Conservation (phyloP, 1,139 yeast species). For the Yamadazyma sp. region DNA sequence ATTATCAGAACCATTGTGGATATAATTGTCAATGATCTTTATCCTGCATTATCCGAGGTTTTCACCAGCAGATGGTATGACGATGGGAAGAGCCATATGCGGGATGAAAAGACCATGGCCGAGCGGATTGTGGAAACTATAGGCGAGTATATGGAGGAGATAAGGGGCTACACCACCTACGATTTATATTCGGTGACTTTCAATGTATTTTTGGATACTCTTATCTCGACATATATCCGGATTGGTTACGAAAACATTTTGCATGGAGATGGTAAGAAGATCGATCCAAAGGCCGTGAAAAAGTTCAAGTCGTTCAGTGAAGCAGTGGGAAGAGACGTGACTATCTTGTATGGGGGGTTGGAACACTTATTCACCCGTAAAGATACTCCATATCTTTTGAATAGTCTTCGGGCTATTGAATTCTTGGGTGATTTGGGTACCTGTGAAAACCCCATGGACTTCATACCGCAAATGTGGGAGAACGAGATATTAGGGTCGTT, state of each 20-base stretch:
- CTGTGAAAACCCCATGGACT: slow-evolving; percentile 47
- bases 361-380: slow-evolving; percentile 48
- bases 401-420: slow-evolving; percentile 57
- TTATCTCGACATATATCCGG: slow-evolving; percentile 45
- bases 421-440: slow-evolving; percentile 68
- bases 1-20: slow-evolving; percentile 63
- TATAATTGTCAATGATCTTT: slow-evolving; percentile 69
- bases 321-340: slow-evolving; percentile 59
- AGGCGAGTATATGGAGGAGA: slow-evolving; percentile 71
- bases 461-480: slow-evolving; percentile 59
- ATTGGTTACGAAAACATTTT: slow-evolving; percentile 47
- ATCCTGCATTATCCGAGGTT: slow-evolving; percentile 42
- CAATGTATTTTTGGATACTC: slow-evolving; percentile 40
- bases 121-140: slow-evolving; percentile 68
- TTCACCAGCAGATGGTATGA: slow-evolving; percentile 49
- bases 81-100: slow-evolving; percentile 32
- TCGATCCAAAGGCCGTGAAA: slow-evolving; percentile 57
- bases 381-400: slow-evolving; percentile 56
- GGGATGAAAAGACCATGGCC: slow-evolving; percentile 44
- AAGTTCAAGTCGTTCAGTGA: slow-evolving; percentile 42
- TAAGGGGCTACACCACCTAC: slow-evolving; percentile 48
- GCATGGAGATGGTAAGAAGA: slow-evolving; percentile 52
- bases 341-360: slow-evolving; percentile 61
- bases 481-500: slow-evolving; percentile 55
- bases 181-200: slow-evolving; percentile 49